Base-by-base conservation (phyloP, 2,329 filamentous ascomycete species). In the Trichoderma atroviride region DNA sequence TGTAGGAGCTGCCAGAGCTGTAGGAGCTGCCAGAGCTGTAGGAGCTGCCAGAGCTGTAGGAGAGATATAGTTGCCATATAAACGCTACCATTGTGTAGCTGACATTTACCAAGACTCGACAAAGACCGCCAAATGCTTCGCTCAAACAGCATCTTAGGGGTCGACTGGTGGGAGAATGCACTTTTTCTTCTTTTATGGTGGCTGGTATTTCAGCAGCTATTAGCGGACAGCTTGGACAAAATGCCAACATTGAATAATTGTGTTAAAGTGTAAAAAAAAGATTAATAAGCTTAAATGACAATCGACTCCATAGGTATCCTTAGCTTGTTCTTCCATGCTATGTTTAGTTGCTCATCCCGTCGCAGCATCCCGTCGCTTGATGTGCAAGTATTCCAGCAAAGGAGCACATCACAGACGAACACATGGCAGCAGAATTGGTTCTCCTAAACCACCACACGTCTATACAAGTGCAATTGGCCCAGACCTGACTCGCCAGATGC, bases 391-490 rank as follows among this genome's bases (percentile, higher is more conserved):
- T 7, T 60, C 24, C 70, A 70, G 58, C 52, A 61, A 64, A 63
- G 59, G 63, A 43, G 57, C 47, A 53, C 10, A 56, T 29, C 52
- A 22, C 47, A 35, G 63, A 37, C 52, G 55, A 57, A 22, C 22
- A n/a, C 53, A 43, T 65, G 62, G 53, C 27, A 50, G 22, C 35
- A 58, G 56, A 55, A 60, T 11, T 13, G 31, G 24, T 19, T 40
- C 35, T 58, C 70, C 60, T 47, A 24, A 40, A 70, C 69, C 70
- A 35, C 65, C 69, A 43, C 40, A 33, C 65, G 57, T 69, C 55
- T 64, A 47, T 40, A 62, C 50, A 64, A 33, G 33, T 31, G 50
- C 33, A 55, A 27, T 22, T 40, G n/a, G 61, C 24, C 50, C 33
- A 55, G 52, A 35, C 60, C 47, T 11, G 4, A 24, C 52, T 50